Evolutionary conservation across 2,329 filamentous ascomycete genomes (phyloP).

Genomic region (Coniochaeta prunicola): DNA sequence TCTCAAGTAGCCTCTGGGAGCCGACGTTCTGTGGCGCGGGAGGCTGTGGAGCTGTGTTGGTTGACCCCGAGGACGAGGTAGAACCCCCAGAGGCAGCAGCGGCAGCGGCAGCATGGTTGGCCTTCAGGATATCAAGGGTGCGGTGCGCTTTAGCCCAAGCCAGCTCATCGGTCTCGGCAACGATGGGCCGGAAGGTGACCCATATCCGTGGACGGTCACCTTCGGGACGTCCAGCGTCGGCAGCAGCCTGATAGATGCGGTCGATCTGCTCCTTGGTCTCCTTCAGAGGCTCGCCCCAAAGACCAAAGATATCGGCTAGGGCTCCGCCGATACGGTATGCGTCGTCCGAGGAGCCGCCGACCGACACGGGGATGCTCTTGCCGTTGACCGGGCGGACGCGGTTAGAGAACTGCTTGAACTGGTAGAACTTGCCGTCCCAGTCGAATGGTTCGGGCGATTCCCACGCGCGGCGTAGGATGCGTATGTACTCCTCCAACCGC

Average conservation of each 20-base stretch:
- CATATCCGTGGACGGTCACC: conserved; percentile 50
- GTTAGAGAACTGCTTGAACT: conserved; percentile 51
- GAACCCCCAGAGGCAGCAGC: not conserved
- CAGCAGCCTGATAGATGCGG: conserved; percentile 50
- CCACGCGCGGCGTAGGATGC: conserved; percentile 53
- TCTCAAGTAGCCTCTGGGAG: conserved; percentile 50
- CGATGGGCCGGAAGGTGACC: conserved; percentile 57
- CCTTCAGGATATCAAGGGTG: conserved; percentile 43
- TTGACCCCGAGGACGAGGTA: conserved; percentile 16
- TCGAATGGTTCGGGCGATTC: conserved; percentile 48
- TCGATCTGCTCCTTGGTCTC: conserved; percentile 58
- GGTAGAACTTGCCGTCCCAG: conserved; percentile 53
- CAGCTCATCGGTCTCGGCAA: conserved; percentile 54
- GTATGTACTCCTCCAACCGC: conserved; percentile 54
- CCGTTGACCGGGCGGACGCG: conserved; percentile 44
- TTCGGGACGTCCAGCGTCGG: conserved; percentile 41
- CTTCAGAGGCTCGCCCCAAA: conserved; percentile 58
- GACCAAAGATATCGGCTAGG: conserved; percentile 54
- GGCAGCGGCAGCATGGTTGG: conserved; percentile 20
- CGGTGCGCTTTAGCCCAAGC: conserved; percentile 54
- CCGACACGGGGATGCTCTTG: conserved; percentile 45
- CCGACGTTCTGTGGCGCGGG: conserved; percentile 49
- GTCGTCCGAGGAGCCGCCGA: conserved; percentile 51
- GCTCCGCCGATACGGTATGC: conserved; percentile 53
- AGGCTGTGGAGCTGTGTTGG: conserved; percentile 10